A percentile compares a stretch with the other conserved stretches of the same genome.
phyloP scores from a whole-genome alignment of 2,329 filamentous ascomycete genomes.

The Fusarium torulosum region DNA sequence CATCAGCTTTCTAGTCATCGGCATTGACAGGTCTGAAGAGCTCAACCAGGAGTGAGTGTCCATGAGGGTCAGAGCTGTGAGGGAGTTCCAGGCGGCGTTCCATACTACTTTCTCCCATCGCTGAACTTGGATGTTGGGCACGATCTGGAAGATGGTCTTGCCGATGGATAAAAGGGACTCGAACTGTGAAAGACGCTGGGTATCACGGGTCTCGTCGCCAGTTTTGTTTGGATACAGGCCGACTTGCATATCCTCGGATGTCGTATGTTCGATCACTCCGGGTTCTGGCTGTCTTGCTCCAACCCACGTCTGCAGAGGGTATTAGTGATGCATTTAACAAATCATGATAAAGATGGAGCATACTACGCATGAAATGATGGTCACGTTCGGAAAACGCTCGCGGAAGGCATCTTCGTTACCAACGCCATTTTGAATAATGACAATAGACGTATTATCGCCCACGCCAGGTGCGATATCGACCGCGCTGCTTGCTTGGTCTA shows the following conservation, averaged over 20 bases:
- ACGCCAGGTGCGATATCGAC: slow-evolving; percentile 52
- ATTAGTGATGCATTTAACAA: neutral
- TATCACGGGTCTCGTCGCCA: slow-evolving; percentile 50
- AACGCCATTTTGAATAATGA: slow-evolving; percentile 73
- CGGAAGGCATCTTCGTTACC: slow-evolving; percentile 69
- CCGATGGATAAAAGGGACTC: slow-evolving; percentile 56
- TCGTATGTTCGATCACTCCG: slow-evolving; percentile 63
- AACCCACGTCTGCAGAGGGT: slow-evolving; percentile 59
- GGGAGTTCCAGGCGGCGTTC: slow-evolving; percentile 72
- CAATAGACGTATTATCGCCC: slow-evolving; percentile 62
- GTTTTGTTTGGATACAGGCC: slow-evolving; percentile 61
- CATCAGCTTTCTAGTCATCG: slow-evolving; percentile 64
- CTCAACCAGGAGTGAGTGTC: slow-evolving; percentile 65
- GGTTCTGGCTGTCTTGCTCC: slow-evolving; percentile 64
- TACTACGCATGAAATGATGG: slow-evolving; percentile 68
- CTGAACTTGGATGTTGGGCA: slow-evolving; percentile 66
- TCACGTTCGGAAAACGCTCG: slow-evolving; percentile 61
- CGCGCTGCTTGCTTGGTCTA: slow-evolving; percentile 30
- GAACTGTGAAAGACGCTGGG: slow-evolving; percentile 56
- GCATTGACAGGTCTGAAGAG: slow-evolving; percentile 59
- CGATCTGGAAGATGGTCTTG: slow-evolving; percentile 60
- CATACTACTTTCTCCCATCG: slow-evolving; percentile 72
- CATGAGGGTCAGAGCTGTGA: slow-evolving; percentile 67
- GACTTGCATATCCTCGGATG: slow-evolving; percentile 67
- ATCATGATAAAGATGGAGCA: slow-evolving; percentile 29